These are phyloP conservation scores for Globisporangium lucens DNA, from an alignment of 352 stramenopile genomes.

Conservation along the genomic window DNA sequence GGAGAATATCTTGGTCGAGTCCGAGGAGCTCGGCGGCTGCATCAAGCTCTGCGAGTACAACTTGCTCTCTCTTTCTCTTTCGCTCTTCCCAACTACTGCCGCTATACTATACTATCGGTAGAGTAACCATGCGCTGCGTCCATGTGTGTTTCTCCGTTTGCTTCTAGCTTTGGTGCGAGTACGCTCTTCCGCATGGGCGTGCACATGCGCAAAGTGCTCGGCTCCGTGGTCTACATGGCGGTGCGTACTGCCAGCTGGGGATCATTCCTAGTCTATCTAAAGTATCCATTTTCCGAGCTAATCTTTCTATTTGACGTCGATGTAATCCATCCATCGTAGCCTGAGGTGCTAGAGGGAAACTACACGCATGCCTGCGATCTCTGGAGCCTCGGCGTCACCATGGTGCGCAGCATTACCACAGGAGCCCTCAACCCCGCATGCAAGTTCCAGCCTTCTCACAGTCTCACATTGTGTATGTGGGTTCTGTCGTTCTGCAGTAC, in stretches of 20 bases:
- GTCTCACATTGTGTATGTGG: no score
- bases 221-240: slow-evolving; percentile 83
- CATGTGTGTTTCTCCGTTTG: no score
- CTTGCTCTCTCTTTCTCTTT: no score
- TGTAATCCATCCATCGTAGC: slow-evolving; percentile 20
- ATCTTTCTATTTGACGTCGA: no score
- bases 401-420: slow-evolving; percentile 29
- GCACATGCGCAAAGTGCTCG: slow-evolving; percentile 76
- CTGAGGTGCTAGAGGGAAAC: slow-evolving; percentile 64
- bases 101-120: no score
- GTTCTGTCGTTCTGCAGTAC: slow-evolving; percentile 25
- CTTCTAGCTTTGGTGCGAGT: slow-evolving; percentile 64
- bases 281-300: no score
- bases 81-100: no score
- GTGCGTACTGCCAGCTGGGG: slow-evolving; percentile 28
- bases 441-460: no score
- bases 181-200: slow-evolving; percentile 75
- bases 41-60: slow-evolving; percentile 84
- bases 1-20: slow-evolving; percentile 80
- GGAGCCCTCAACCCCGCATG: background rate
- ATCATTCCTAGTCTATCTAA: no score
- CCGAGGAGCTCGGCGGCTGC: slow-evolving; percentile 36
- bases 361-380: slow-evolving; percentile 77
- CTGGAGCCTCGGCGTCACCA: slow-evolving; percentile 82
- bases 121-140: no score